Evolutionary conservation across 352 stramenopile genomes (phyloP), one percentile per base, ranked within the genome.

Genomic region (Ophiocytium majus): DNA sequence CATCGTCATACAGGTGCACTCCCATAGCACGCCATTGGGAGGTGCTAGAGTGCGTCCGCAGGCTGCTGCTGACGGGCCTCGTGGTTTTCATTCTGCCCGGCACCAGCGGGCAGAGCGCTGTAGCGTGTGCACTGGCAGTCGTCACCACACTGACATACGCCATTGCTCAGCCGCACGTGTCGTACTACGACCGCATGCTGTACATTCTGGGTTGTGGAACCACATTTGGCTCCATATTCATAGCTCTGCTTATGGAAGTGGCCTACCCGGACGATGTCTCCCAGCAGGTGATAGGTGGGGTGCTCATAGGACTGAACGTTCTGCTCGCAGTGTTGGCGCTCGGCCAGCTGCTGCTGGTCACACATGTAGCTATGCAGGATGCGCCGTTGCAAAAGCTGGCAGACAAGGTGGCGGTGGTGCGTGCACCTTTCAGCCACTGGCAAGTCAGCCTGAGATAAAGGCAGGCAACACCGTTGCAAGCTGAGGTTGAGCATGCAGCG

Each of bases 271-370:
- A 81, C 36, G 32, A 1, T 10, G 5, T 9, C 37, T 50, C 10
- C 36, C 75, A 81, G 36, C 1, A 9, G 5, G 75, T 81, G 31
- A 28, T 81, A 0, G 19, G 34, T 31, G 50, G 5, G 5, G 10
- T 81, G 50, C 32, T 81, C 5, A 17, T 81, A 9, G 50, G 35
- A 14, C 75, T 81, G n/a, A 81, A 81, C 17, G 75, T 81, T 5
- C 36, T 81, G 28, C 75, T 81, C 1, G 5, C 14, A 14, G 5
- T 57, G 43, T 14, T 57, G 43, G 43, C 34, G 5, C 31, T 76
- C 10, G 64, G 5, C 10, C 34, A 37, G 50, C 23, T 33, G 50
- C 10, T 81, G 5, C 43, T 57, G 43, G 43, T 57, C n/a, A n/a
- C n/a, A n/a, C n/a, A n/a, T n/a, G n/a, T n/a, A n/a, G n/a, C n/a